These are phyloP conservation scores for Fusarium aywerte DNA, from an alignment of 2,329 filamentous ascomycete species.

Conservation along the genomic window DNA sequence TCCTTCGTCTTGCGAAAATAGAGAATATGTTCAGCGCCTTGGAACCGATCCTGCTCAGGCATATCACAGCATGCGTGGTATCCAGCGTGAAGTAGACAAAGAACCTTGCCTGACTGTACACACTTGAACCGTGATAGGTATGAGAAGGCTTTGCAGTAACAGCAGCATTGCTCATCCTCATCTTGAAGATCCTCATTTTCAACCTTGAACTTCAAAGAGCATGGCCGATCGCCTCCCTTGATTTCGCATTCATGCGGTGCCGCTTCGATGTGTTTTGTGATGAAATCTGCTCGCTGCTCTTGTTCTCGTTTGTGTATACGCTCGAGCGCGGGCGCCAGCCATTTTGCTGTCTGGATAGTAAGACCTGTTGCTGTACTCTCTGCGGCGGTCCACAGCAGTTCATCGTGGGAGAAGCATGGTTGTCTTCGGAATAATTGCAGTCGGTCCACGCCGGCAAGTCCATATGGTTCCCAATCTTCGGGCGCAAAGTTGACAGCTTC, in stretches of 20 bases:
- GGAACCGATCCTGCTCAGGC: conserved; percentile 72
- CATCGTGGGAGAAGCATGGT: conserved; percentile 97
- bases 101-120: conserved; percentile 78
- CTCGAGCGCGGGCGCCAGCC: conserved; percentile 88
- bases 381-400: conserved; percentile 90
- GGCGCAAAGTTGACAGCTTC: conserved; percentile 99
- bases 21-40: conserved; percentile 76
- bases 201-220: conserved; percentile 70
- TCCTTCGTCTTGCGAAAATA: conserved; percentile 82
- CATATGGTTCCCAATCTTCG: conserved; percentile 92
- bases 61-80: conserved; percentile 82
- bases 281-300: conserved; percentile 73
- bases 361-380: conserved; percentile 73
- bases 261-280: conserved; percentile 69
- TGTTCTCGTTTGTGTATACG: conserved; percentile 81
- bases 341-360: conserved; percentile 90
- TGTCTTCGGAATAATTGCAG: conserved; percentile 89
- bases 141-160: conserved; percentile 90
- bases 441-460: conserved; percentile 84
- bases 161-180: conserved; percentile 94
- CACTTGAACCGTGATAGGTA: conserved; percentile 94
- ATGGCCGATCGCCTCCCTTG: conserved; percentile 60
- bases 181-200: conserved; percentile 83
- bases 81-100: conserved; percentile 87
- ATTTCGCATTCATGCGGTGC: conserved; percentile 63